These are phyloP conservation scores for Zygosaccharomyces siamensis DNA, from an alignment of 805 yeast genomes.

Conservation along the genomic window DNA sequence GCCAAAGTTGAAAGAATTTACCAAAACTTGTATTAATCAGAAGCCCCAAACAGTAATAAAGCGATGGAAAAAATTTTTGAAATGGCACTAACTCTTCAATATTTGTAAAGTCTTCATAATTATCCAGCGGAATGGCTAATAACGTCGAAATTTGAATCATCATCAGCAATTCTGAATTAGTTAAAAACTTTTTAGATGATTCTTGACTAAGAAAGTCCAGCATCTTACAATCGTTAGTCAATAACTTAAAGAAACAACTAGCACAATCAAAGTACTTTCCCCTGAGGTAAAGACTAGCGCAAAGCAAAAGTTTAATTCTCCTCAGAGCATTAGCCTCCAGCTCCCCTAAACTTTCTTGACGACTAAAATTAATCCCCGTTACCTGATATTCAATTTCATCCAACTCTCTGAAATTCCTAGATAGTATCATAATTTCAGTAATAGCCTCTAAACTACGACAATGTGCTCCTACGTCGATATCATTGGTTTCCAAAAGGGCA, in stretches of 20 bases:
- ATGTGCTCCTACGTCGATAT: constrained; percentile 5
- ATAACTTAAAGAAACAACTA: constrained; percentile 16
- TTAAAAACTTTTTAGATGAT: constrained; percentile 8
- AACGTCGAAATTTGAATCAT: constrained; percentile 25
- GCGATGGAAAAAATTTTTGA: constrained; percentile 12
- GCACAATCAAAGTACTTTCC: constrained; percentile 25
- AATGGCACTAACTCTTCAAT: constrained; percentile 17
- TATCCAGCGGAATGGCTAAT: constrained; percentile 28
- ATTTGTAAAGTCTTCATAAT: constrained; percentile 24
- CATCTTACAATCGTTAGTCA: constrained; percentile 15
- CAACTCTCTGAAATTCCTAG: constrained; percentile 19
- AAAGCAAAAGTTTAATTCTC: constrained; percentile 15
- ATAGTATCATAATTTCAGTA: constrained; percentile 16
- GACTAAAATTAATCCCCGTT: constrained; percentile 2
- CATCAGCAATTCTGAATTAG: constrained; percentile 20
- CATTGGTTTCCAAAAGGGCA: constrained; percentile 16
- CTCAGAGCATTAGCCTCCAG: constrained; percentile 16
- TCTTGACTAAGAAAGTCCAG: constrained; percentile 3
- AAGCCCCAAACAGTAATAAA: constrained; percentile 17
- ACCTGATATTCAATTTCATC: constrained; percentile 27
- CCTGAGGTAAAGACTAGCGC: constrained; percentile 19
- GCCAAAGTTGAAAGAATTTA: constrained; percentile 26
- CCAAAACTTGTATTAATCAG: constrained; percentile 24
- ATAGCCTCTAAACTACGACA: constrained; percentile 20
- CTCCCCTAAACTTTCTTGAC: neutral